A percentile compares a stretch with the other conserved stretches of the same genome.
Evolutionary conservation across 2,329 filamentous ascomycete genomes (phyloP).

Genomic region (Nemania sp.): DNA sequence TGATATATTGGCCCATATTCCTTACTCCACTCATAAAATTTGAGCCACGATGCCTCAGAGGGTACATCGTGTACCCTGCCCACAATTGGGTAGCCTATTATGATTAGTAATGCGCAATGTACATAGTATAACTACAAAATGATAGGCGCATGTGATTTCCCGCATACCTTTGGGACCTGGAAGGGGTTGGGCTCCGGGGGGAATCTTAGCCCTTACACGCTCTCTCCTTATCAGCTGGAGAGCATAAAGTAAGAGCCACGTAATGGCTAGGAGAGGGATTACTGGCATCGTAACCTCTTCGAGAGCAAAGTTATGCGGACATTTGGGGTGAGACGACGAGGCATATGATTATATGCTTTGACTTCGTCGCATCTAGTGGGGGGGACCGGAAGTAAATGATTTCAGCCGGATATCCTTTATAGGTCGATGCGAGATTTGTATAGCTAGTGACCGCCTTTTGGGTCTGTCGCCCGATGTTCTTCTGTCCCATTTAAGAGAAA

Average conservation of each 20-base stretch:
- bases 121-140: not conserved
- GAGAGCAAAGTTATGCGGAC: conserved; percentile 8
- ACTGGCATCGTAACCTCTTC: conserved; percentile 40
- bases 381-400: not conserved
- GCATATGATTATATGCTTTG: conserved; percentile 20
- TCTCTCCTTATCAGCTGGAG: conserved; percentile 37
- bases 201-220: conserved; percentile 41
- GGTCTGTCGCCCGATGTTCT: not conserved
- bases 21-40: conserved; percentile 62
- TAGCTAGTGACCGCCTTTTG: not conserved
- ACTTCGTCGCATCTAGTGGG: not conserved
- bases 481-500: not conserved
- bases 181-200: conserved; percentile 43
- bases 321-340: conserved; percentile 13
- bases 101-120: conserved; percentile 28
- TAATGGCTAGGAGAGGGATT: conserved; percentile 38
- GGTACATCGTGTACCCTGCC: conserved; percentile 62
- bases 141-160: not conserved
- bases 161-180: conserved; percentile 50
- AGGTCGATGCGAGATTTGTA: conserved; percentile 5
- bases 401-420: conserved; percentile 18
- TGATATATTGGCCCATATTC: conserved; percentile 61
- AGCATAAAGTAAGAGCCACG: conserved; percentile 36
- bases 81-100: conserved; percentile 56
- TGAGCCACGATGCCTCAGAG: conserved; percentile 57